These are phyloP conservation scores for Trematosphaeria pertusa DNA, from an alignment of 2,329 filamentous ascomycete species.

Conservation along the genomic window DNA sequence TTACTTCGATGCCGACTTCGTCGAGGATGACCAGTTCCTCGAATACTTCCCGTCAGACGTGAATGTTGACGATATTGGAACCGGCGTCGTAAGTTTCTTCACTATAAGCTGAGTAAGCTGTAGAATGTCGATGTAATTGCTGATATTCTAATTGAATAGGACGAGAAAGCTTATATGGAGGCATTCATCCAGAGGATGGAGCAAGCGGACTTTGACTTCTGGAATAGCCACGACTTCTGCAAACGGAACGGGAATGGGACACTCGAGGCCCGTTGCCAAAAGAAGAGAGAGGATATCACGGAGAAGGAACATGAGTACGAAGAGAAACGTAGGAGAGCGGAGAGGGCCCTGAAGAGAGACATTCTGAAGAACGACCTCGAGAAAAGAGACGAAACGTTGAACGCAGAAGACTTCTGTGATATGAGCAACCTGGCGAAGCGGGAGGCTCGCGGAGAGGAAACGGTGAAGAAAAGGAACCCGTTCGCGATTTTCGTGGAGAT, in stretches of 20 bases:
- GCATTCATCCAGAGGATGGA: constrained; percentile 7
- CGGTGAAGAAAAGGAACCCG: constrained; percentile 5
- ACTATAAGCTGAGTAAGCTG: too few relatives aligned
- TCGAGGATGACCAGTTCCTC: background rate
- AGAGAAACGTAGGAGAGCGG: background rate
- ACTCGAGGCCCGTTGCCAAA: constrained; percentile 5
- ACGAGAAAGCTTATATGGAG: constrained; percentile 4
- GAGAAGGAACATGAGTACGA: background rate
- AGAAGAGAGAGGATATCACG: background rate
- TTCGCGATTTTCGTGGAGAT: constrained; percentile 7
- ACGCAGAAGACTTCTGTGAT: constrained; percentile 4
- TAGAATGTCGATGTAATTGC: background rate
- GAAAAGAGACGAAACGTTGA: background rate
- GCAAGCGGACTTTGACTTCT: constrained; percentile 7
- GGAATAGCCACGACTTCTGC: constrained; percentile 8
- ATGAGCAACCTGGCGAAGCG: constrained; percentile 3
- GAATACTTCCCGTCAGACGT: background rate
- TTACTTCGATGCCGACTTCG: background rate
- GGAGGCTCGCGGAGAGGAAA: background rate
- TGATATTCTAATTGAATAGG: background rate
- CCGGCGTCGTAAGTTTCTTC: constrained; percentile 1
- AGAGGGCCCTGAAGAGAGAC: background rate
- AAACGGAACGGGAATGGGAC: constrained; percentile 8
- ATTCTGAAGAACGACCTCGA: background rate
- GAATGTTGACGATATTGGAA: background rate